phyloP scores from a whole-genome alignment of 2,329 filamentous ascomycete species.

The Cercospora beticola region DNA sequence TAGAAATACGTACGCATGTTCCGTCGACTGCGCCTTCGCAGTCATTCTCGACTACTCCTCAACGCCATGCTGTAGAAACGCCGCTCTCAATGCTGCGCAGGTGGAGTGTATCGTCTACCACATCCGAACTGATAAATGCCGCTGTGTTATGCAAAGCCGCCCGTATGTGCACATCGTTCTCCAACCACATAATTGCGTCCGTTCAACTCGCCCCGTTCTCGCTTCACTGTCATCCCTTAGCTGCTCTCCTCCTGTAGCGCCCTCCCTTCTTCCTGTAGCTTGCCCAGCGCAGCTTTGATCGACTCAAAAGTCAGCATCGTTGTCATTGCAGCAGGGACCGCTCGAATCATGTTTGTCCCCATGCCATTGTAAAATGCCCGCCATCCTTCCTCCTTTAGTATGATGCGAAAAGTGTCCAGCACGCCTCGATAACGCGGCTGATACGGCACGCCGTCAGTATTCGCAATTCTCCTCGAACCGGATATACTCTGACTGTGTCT shows the following conservation, averaged over 20 bases:
- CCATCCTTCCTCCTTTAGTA: constrained; percentile 90
- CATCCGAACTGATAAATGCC: constrained; percentile 13
- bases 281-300: constrained; percentile 55
- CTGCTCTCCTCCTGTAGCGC: constrained; percentile 26
- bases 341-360: constrained; percentile 95
- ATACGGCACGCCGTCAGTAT: constrained; percentile 56
- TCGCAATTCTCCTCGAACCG: constrained; percentile 38
- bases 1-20: constrained; percentile 3
- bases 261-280: constrained; percentile 54
- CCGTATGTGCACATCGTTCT: constrained; percentile 15
- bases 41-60: constrained; percentile 2
- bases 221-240: background rate
- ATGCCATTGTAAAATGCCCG: constrained; percentile 94
- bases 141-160: constrained; percentile 8
- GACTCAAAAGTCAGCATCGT: constrained; percentile 98
- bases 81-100: constrained; percentile 13
- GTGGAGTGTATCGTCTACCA: constrained; percentile 16
- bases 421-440: constrained; percentile 71
- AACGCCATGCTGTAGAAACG: constrained; percentile 19
- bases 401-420: constrained; percentile 76
- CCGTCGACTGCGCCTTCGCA: background rate
- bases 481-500: constrained; percentile 34
- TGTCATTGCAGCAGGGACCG: constrained; percentile 91
- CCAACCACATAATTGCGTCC: background rate
- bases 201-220: background rate